Evolutionary conservation across 805 yeast genomes (phyloP).

Genomic region (Kodamaea leandrae): DNA sequence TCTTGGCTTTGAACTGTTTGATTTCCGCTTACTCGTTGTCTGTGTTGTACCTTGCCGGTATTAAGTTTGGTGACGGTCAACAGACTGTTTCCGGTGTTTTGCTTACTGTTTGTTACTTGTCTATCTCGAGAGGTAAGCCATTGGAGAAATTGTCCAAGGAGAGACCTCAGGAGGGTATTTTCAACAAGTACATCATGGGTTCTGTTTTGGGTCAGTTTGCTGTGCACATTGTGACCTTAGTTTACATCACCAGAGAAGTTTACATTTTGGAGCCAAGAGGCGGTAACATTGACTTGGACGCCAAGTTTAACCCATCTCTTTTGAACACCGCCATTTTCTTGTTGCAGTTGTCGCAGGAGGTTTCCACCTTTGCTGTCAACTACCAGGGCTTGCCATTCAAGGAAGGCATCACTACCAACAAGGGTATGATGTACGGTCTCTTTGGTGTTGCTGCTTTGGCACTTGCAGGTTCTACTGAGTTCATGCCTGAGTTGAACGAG

Average conservation of each 20-base stretch:
- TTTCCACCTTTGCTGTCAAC: slow-evolving; percentile 95
- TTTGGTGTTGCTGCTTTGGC: slow-evolving; percentile 89
- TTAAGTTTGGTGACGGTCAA: slow-evolving; percentile 96
- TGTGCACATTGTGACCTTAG: slow-evolving; percentile 76
- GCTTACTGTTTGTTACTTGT: slow-evolving; percentile 89
- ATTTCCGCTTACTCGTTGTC: slow-evolving; percentile 95
- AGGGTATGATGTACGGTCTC: slow-evolving; percentile 95
- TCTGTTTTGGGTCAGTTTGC: slow-evolving; percentile 96
- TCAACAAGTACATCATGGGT: slow-evolving; percentile 95
- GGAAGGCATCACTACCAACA: slow-evolving; percentile 83
- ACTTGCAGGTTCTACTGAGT: slow-evolving; percentile 88
- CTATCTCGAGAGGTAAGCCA: slow-evolving; percentile 92
- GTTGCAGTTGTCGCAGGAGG: slow-evolving; percentile 92
- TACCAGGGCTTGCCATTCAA: slow-evolving; percentile 97
- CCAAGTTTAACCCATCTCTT: slow-evolving; percentile 81
- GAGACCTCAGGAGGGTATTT: slow-evolving; percentile 97
- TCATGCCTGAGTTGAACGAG: slow-evolving; percentile 90
- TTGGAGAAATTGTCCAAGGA: slow-evolving; percentile 83
- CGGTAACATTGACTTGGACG: slow-evolving; percentile 86
- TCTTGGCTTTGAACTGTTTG: slow-evolving; percentile 92
- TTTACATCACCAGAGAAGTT: slow-evolving; percentile 80
- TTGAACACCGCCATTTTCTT: slow-evolving; percentile 95
- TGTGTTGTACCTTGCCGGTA: slow-evolving; percentile 93
- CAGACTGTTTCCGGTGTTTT: slow-evolving; percentile 95
- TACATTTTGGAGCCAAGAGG: slow-evolving; percentile 90